Base-by-base conservation (phyloP, 2,329 filamentous ascomycete genomes). In the Acrocalymma vagum region DNA sequence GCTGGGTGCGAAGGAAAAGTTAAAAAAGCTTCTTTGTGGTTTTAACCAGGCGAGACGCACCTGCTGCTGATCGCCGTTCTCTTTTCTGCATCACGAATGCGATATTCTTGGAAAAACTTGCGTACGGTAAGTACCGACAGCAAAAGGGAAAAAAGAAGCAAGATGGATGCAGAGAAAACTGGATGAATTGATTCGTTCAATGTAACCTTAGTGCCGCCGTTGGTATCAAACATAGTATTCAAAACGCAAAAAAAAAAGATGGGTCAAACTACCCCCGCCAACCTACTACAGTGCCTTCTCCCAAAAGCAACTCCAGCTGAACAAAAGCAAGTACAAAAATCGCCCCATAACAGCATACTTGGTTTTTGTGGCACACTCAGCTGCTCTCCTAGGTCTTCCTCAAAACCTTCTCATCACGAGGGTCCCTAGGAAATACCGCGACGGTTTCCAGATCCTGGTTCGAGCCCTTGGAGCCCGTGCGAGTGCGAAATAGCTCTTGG, bases 221-320 rank as follows among this genome's bases (percentile, higher is more conserved):
- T 6, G 71, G 70, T 41, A 46, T 71, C 24, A 59, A 58, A 6
- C 67, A 67, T 2, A 47, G n/a, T 61, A 16, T 67, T 71, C 55
- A 62, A 55, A 11, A 27, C 25, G 4, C 9, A 27, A 27, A 11
- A 14, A 5, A 27, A 11, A 13, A 13, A 14, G n/a, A 27, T 5
- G 15, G n/a, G 25, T 14, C n/a, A 11, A 14, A 14, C n/a, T 27
- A 11, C n/a, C 25, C 9, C 15, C 9, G 5, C 25, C n/a, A 27
- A 13, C 15, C 25, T 13, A 27, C 25, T 5, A 27, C 9, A 10
- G 25, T 27, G n/a, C n/a, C 25, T 27, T 27, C 25, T 11, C 25
- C 15, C 15, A 13, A 5, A 5, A 5, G 5, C 6, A 27, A 14
- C 5, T 13, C 5, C 4, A 6, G 25, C n/a, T 27, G 16, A 10